These are phyloP conservation scores for Termitomyces sp. DNA, from an alignment of 768 basidiomycete species.

Conservation along the genomic window DNA sequence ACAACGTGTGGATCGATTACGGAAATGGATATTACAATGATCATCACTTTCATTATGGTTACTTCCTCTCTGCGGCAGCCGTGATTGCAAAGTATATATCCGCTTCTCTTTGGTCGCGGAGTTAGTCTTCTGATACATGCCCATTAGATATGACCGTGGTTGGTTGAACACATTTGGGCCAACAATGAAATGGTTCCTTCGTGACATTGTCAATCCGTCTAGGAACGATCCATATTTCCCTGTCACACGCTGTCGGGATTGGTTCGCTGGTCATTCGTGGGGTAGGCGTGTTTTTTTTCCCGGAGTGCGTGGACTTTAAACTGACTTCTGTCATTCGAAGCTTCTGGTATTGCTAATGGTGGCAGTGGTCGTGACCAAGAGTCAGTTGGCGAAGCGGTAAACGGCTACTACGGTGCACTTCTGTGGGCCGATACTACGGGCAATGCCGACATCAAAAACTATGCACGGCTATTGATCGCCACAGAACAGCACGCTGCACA, in stretches of 20 bases:
- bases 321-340: conserved; percentile 10
- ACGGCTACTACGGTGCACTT: conserved; percentile 29
- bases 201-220: conserved; percentile 29
- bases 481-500: conserved; percentile 28
- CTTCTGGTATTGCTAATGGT: conserved; percentile 28
- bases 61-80: conserved; percentile 24
- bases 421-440: conserved; percentile 25
- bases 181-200: conserved; percentile 22
- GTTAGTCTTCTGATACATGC: neutral
- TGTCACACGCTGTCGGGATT: conserved; percentile 24
- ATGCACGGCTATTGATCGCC: conserved; percentile 26
- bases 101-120: neutral
- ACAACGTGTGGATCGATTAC: conserved; percentile 23
- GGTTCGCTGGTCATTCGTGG: conserved; percentile 33
- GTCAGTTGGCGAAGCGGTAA: conserved; percentile 27
- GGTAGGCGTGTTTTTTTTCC: conserved; percentile 14
- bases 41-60: conserved; percentile 31
- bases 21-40: conserved; percentile 33
- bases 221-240: conserved; percentile 25
- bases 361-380: conserved; percentile 28
- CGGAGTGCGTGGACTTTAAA: neutral
- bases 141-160: conserved; percentile 15
- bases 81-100: conserved; percentile 23
- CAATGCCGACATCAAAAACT: conserved; percentile 24
- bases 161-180: conserved; percentile 22